A percentile compares a stretch with the other conserved stretches of the same genome.
Conservation (phyloP, 352 stramenopile genomes). For the Phytopythium ostracodes region DNA sequence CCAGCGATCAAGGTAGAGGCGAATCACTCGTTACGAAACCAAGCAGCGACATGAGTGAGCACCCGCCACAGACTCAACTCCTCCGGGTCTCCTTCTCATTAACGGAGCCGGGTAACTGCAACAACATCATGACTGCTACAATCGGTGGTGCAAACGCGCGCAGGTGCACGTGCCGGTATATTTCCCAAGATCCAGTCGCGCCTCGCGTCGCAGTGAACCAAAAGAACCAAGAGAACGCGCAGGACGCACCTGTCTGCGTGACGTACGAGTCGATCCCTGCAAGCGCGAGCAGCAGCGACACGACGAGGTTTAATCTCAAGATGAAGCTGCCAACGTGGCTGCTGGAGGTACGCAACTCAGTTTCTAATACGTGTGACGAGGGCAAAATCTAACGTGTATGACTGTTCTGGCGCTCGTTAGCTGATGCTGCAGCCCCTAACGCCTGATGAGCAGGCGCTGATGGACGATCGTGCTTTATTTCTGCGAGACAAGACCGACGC, state of each 20-base stretch:
- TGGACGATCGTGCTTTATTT: slow-evolving; percentile 12
- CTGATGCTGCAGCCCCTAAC: not conserved
- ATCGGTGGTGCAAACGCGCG: not conserved
- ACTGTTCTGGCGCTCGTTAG: not conserved
- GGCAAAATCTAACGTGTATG: not conserved
- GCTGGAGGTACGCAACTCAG: not conserved
- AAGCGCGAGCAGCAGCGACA: not conserved
- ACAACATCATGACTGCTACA: not conserved
- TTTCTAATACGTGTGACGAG: not conserved
- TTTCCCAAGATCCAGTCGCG: slow-evolving; percentile 11
- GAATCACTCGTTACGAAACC: not conserved
- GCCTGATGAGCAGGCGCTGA: slow-evolving; percentile 12
- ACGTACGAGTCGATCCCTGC: not conserved
- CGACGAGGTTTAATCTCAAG: not conserved
- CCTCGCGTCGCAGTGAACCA: not conserved
- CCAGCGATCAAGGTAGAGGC: not conserved
- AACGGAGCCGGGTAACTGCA: too few species aligned
- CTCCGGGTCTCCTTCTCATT: not conserved
- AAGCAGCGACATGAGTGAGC: not conserved
- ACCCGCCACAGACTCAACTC: not conserved
- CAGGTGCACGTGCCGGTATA: slow-evolving; percentile 11
- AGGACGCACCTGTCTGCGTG: not conserved
- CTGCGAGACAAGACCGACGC: slow-evolving; percentile 11
- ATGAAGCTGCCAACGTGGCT: not conserved
- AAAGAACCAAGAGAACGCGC: not conserved